Evolutionary conservation across 23 red algal species (phyloP).

Genomic region (Cyanidioschyzon merolae): DNA sequence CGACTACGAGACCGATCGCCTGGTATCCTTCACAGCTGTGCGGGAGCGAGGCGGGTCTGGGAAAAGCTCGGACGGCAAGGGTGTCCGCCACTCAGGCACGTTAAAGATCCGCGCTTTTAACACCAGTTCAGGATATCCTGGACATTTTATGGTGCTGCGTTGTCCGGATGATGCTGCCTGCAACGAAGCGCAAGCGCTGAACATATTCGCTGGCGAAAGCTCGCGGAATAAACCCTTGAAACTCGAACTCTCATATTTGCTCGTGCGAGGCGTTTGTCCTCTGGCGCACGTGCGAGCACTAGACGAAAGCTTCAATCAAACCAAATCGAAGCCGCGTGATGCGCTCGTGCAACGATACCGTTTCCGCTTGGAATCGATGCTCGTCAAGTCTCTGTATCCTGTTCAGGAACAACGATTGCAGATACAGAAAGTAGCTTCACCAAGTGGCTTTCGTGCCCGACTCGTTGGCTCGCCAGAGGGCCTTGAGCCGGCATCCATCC

Average conservation of each 20-base stretch:
- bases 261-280: neutral
- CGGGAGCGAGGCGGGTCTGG: neutral
- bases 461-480: neutral
- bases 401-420: neutral
- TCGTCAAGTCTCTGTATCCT: neutral
- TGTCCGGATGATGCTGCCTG: neutral
- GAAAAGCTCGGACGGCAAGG: neutral
- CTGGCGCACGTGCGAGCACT: neutral
- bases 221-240: neutral
- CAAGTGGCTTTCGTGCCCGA: neutral
- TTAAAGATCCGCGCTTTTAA: neutral
- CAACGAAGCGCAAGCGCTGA: neutral
- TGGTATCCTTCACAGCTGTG: neutral
- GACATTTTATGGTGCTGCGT: neutral
- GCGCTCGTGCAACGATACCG: neutral
- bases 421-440: neutral
- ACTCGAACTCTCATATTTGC: neutral
- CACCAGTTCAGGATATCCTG: neutral
- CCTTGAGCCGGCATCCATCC: neutral
- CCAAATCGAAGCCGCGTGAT: neutral
- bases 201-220: neutral
- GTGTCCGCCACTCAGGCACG: neutral
- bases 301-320: neutral
- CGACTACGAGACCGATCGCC: neutral
- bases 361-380: neutral